Conservation (phyloP, 1,139 yeast species). For the Pichia norvegensis region DNA sequence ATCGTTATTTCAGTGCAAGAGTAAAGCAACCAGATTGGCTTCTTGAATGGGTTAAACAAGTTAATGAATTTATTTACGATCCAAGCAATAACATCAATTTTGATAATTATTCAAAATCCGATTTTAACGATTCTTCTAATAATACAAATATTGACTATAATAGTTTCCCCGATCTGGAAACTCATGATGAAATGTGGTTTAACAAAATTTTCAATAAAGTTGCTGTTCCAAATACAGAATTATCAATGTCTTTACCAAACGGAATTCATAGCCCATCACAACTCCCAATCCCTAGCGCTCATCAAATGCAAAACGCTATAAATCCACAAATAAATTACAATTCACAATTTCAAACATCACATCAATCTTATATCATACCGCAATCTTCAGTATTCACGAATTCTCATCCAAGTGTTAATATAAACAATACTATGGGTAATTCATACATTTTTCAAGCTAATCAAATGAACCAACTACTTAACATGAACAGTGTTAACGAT, state of each 20-base stretch:
- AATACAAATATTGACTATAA: background rate
- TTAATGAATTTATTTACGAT: background rate
- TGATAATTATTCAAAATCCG: background rate
- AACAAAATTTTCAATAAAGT: conserved; percentile 1
- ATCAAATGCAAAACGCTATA: background rate
- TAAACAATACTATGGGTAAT: background rate
- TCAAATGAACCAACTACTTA: background rate
- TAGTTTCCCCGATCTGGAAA: background rate
- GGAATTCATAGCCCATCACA: background rate
- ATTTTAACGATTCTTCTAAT: background rate
- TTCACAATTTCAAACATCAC: background rate
- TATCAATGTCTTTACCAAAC: background rate
- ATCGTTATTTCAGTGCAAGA: conserved; percentile 1
- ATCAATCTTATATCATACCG: background rate
- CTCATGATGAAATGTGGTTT: conserved; percentile 4
- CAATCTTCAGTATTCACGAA: background rate
- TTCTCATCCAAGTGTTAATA: background rate
- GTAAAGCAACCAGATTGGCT: conserved; percentile 3
- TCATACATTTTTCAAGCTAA: background rate
- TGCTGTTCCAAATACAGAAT: background rate
- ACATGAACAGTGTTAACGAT: background rate
- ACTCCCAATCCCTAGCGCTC: background rate
- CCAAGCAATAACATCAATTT: background rate
- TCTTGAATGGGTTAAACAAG: conserved; percentile 1
- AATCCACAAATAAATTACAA: background rate